Percentiles rank a stretch among this genome's conserved stretches.
Conservation (phyloP, 352 stramenopile genomes). For the Phytophthora lateralis region DNA sequence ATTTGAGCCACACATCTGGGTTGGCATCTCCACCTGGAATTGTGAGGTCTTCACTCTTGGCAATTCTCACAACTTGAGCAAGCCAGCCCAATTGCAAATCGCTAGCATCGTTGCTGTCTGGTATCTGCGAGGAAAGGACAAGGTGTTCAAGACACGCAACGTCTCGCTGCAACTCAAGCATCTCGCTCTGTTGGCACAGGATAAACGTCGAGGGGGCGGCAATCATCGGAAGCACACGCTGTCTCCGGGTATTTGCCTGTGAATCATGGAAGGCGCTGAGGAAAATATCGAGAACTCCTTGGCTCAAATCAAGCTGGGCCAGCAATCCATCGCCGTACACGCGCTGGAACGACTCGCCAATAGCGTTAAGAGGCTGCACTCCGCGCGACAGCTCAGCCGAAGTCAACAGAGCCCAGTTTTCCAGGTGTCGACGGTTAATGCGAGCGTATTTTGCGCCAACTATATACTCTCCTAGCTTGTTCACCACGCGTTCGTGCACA, state of each 20-base stretch:
- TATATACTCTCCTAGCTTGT: conserved; percentile 32
- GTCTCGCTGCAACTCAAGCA: conserved; percentile 59
- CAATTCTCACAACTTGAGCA: conserved; percentile 15
- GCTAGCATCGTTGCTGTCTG: conserved; percentile 8
- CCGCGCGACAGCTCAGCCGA: conserved; percentile 69
- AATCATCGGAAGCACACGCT: conserved; percentile 46
- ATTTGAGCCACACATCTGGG: conserved; percentile 38
- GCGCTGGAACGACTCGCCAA: conserved; percentile 61
- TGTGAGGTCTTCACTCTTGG: not conserved
- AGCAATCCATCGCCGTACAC: conserved; percentile 68
- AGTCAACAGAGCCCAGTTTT: conserved; percentile 78
- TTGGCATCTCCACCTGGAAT: not conserved
- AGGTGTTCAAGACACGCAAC: conserved; percentile 70
- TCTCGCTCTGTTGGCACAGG: conserved; percentile 65
- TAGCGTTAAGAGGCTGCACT: conserved; percentile 45
- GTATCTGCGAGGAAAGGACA: conserved; percentile 31
- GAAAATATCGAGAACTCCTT: conserved; percentile 43
- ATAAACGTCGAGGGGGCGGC: conserved; percentile 50
- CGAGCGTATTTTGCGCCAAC: conserved; percentile 34
- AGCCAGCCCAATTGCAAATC: conserved; percentile 45
- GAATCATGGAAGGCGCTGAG: conserved; percentile 37
- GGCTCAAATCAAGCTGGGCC: conserved; percentile 47
- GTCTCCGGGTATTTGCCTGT: conserved; percentile 18
- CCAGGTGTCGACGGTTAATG: conserved; percentile 74
- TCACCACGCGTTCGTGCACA: conserved; percentile 58